phyloP scores from a whole-genome alignment of 495 filamentous ascomycete species.

The Neurospora hispaniola region DNA sequence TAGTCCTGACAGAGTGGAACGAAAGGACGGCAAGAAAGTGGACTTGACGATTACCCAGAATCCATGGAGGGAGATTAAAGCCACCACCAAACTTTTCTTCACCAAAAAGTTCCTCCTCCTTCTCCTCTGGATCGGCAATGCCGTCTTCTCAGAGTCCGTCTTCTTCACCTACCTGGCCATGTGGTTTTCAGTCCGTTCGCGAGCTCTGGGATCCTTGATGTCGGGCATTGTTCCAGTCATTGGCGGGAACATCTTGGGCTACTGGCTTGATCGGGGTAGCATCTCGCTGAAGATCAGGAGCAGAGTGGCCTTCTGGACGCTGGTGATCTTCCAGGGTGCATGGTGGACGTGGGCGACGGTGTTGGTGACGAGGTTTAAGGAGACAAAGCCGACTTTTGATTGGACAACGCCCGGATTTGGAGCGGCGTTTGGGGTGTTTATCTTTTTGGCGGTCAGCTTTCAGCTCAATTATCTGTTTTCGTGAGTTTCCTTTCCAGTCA shows the following conservation, averaged over 20 bases:
- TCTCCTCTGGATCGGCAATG: slow-evolving; percentile 50
- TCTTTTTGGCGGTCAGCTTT: slow-evolving; percentile 49
- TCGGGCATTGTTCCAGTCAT: slow-evolving; percentile 49
- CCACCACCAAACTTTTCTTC: slow-evolving; percentile 39
- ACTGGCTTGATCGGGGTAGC: slow-evolving; percentile 40
- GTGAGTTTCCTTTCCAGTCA: slow-evolving; percentile 20
- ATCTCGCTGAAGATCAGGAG: slow-evolving; percentile 39
- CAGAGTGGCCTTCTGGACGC: slow-evolving; percentile 27
- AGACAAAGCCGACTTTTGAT: slow-evolving; percentile 43
- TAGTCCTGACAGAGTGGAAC: slow-evolving; percentile 41
- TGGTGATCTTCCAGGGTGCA: slow-evolving; percentile 43
- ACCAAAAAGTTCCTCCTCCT: slow-evolving; percentile 44
- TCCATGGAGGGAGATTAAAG: slow-evolving; percentile 40
- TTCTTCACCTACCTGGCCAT: slow-evolving; percentile 50
- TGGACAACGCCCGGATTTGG: slow-evolving; percentile 48
- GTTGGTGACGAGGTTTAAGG: slow-evolving; percentile 40
- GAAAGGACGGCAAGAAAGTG: slow-evolving; percentile 45
- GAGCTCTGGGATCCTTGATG: slow-evolving; percentile 52
- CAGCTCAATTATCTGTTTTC: slow-evolving; percentile 55
- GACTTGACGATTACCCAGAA: slow-evolving; percentile 37
- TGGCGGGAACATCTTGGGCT: slow-evolving; percentile 45
- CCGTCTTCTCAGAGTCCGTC: slow-evolving; percentile 50
- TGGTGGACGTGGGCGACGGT: slow-evolving; percentile 56
- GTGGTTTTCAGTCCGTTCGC: slow-evolving; percentile 52
- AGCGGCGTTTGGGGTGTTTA: slow-evolving; percentile 44